Conservation (phyloP, 768 basidiomycete species). For the Suillus occidentalis region DNA sequence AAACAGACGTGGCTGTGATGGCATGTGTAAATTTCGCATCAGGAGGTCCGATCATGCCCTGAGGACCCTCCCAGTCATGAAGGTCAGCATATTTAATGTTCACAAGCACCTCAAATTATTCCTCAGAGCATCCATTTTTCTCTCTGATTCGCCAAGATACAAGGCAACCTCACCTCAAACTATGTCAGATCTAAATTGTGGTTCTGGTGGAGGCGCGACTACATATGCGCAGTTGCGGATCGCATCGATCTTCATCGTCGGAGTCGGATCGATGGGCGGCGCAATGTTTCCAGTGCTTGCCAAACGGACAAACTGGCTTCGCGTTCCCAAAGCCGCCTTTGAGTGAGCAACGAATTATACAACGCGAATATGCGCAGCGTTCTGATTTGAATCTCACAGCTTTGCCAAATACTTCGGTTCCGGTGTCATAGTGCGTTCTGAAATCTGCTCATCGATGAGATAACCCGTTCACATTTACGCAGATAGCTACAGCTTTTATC, state of each 20-base stretch:
- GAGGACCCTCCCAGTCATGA: conserved; percentile 6
- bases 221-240: conserved; percentile 56
- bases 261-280: conserved; percentile 56
- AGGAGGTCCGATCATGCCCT: neutral
- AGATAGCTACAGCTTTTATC: conserved; percentile 91
- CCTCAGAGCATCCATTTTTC: neutral
- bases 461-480: conserved; percentile 8
- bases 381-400: conserved; percentile 36
- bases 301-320: conserved; percentile 47
- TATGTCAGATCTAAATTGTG: conserved; percentile 42
- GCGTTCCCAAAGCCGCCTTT: conserved; percentile 43
- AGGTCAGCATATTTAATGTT: conserved; percentile 2
- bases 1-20: neutral
- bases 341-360: conserved; percentile 50
- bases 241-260: conserved; percentile 74
- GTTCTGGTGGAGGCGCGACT: conserved; percentile 51
- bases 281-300: conserved; percentile 74
- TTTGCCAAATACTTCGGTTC: conserved; percentile 92
- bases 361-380: neutral
- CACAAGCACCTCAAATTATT: neutral
- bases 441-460: neutral
- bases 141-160: neutral
- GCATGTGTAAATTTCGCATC: neutral
- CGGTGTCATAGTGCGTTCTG: conserved; percentile 70
- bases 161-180: neutral